Percentiles rank a stretch among this genome's conserved stretches.
These are phyloP conservation scores for Coemansia sp. DNA, from an alignment of 192 early-diverging fungal species.

Conservation along the genomic window DNA sequence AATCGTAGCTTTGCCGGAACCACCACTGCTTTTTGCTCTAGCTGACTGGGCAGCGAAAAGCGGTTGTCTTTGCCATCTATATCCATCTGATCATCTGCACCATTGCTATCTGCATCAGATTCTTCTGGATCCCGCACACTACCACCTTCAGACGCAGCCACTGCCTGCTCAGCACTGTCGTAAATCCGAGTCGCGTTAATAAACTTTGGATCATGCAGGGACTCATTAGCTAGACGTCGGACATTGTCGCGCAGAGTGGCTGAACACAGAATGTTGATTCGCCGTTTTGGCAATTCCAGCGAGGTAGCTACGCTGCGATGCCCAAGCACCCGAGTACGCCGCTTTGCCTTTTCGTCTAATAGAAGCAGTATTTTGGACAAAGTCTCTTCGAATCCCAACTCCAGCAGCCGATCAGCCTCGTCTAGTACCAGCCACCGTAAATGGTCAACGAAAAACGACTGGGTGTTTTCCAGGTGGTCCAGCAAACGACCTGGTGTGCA, in stretches of 20 bases:
- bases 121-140: slow-evolving; percentile 14
- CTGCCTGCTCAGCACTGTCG: slow-evolving; percentile 33
- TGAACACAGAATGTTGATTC: slow-evolving; percentile 83
- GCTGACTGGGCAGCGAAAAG: slow-evolving; percentile 79
- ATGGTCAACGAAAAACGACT: slow-evolving; percentile 78
- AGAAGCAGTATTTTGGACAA: slow-evolving; percentile 67
- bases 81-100: slow-evolving; percentile 31
- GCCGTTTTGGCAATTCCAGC: slow-evolving; percentile 58
- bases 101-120: slow-evolving; percentile 8
- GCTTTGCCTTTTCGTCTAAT: slow-evolving; percentile 52
- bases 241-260: slow-evolving; percentile 90
- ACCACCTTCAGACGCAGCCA: slow-evolving; percentile 19
- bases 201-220: slow-evolving; percentile 75
- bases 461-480: slow-evolving; percentile 80
- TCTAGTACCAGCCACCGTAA: slow-evolving; percentile 95
- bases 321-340: slow-evolving; percentile 16
- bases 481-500: slow-evolving; percentile 94
- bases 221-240: slow-evolving; percentile 72
- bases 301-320: slow-evolving; percentile 27
- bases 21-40: slow-evolving; percentile 82
- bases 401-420: slow-evolving; percentile 95
- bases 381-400: slow-evolving; percentile 88
- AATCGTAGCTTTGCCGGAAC: slow-evolving; percentile 90
- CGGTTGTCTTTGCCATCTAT: slow-evolving; percentile 25
- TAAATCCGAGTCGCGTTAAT: slow-evolving; percentile 62